Conservation (phyloP, 2,329 filamentous ascomycete genomes). For the Davidsoniella virescens region DNA sequence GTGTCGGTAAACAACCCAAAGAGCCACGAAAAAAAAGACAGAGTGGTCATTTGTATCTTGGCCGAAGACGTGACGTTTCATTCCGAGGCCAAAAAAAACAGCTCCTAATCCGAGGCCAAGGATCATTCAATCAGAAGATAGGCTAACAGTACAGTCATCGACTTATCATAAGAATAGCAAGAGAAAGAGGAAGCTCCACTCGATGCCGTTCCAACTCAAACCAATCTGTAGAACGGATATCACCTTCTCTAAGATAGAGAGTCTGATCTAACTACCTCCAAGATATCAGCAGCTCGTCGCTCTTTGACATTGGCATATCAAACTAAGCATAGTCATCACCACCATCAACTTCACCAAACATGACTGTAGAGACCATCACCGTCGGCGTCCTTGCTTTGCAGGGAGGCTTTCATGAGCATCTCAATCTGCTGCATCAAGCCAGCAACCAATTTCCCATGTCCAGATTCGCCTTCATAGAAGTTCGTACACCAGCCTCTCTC, state of each 20-base stretch:
- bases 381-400: slow-evolving; percentile 61
- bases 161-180: no score
- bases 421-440: slow-evolving; percentile 57
- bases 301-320: background rate
- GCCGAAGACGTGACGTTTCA: no score
- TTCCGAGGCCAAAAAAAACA: no score
- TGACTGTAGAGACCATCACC: slow-evolving; percentile 21
- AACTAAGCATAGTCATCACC: background rate
- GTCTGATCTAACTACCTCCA: background rate
- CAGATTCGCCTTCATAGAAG: slow-evolving; percentile 50
- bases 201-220: background rate
- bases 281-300: background rate
- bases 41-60: background rate
- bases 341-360: slow-evolving; percentile 8
- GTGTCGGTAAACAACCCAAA: slow-evolving; percentile 2
- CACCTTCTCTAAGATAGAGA: background rate
- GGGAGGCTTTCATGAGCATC: slow-evolving; percentile 82
- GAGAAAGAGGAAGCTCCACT: slow-evolving; percentile 3
- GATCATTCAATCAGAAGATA: no score
- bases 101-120: no score
- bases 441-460: slow-evolving; percentile 10
- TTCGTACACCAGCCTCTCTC: slow-evolving; percentile 60
- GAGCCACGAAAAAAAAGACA: background rate
- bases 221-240: no score
- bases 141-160: no score